Evolutionary conservation across 2,329 filamentous ascomycete species (phyloP), one percentile per base, ranked within the genome.

Genomic region (Ophiosphaerella korrae): DNA sequence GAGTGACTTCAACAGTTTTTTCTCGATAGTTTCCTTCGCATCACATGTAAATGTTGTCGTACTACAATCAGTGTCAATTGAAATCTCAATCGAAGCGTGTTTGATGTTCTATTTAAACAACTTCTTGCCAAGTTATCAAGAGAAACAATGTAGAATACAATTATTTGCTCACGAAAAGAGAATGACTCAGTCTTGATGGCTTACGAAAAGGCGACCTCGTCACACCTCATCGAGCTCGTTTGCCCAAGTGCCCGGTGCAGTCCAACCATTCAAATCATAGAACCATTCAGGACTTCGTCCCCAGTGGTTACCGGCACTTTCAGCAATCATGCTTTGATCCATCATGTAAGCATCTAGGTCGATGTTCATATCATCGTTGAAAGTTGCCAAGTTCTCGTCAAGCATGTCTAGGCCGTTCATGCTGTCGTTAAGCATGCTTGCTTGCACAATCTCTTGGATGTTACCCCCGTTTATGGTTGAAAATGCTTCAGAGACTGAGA

Each of bases 281-380:
- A 55, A 55, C 53, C 49, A 46, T 34, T 50, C 48, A 11, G 53
- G 53, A 23, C 53, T 55, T 11, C 53, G 45, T n/a, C 34, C 45
- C 36, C 52, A 55, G 33, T 49, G 42, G 31, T 46, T 38, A 3
- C 31, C 45, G 34, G 13, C 26, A 1, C 13, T 14, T 12, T 26
- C 46, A 0, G 26, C 13, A 26, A 44, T 36, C 24, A 49, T 34
- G 16, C 11, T 42, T 3, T 52, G 31, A 13, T 42, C 53, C 37
- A 41, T 26, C 29, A 55, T 23, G 8, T 52, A 55, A 5, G 53
- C 35, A 32, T 52, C 38, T 3, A 55, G 13, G 29, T 49, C 45
- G 16, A 52, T 36, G 26, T 51, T 40, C 18, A 46, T 5, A 2
- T 36, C 37, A 33, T 49, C 37, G 12, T 49, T 41, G 12, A 49